Conservation (phyloP, 1,284 basidiomycete species). For the Naganishia cerealis region DNA sequence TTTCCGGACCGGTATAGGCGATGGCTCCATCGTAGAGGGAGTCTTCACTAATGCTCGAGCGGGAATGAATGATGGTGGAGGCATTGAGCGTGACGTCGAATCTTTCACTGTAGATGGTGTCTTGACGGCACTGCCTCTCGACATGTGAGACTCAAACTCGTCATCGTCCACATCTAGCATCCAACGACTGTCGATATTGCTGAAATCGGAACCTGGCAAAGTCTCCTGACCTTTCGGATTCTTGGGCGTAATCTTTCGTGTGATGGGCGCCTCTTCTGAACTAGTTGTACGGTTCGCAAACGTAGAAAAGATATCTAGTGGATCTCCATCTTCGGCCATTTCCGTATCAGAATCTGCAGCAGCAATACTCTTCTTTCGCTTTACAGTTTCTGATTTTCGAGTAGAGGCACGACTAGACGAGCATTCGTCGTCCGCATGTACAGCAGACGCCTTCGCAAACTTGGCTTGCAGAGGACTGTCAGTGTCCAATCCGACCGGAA, state of each 20-base stretch:
- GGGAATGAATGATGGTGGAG: conserved; percentile 18
- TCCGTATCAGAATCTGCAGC: conserved; percentile 12
- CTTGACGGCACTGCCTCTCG: conserved; percentile 1
- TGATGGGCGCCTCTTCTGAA: not conserved
- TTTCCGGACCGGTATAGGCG: conserved; percentile 12
- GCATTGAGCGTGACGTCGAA: conserved; percentile 20
- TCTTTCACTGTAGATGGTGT: conserved; percentile 14
- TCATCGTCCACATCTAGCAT: conserved; percentile 35
- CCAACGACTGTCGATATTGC: conserved; percentile 31
- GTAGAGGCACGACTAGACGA: not conserved
- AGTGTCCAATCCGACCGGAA: not conserved
- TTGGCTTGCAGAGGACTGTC: conserved; percentile 4
- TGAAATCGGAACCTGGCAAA: conserved; percentile 27
- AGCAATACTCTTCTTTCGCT: conserved; percentile 3
- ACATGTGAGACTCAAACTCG: conserved; percentile 24
- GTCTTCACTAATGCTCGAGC: conserved; percentile 12
- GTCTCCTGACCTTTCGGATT: conserved; percentile 1
- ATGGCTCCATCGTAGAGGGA: conserved; percentile 5
- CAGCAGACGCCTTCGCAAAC: not conserved
- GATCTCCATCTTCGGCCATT: conserved; percentile 15
- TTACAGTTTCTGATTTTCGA: not conserved
- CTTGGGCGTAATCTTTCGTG: not conserved
- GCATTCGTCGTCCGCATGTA: too few species aligned
- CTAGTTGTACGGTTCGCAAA: not conserved
- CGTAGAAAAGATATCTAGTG: not conserved